Base-by-base conservation (phyloP, 106 monocot species). In the Ottelia alismoides region DNA sequence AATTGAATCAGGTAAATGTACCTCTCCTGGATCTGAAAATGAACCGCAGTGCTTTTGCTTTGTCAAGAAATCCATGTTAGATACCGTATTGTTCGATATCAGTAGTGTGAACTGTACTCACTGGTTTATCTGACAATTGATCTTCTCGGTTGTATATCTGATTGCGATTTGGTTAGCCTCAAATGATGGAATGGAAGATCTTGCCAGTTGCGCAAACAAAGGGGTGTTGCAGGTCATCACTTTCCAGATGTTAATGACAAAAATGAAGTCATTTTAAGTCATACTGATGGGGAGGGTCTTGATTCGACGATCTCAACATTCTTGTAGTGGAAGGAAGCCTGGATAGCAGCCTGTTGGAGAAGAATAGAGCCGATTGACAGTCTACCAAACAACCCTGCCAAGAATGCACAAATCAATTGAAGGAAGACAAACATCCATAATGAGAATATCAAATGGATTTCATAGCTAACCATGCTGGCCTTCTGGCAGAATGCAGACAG, bases 1-100 rank as follows among this genome's bases (percentile, higher is more conserved):
- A n/a, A n/a, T n/a, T n/a, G n/a, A n/a, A n/a, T n/a, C n/a, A n/a
- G n/a, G n/a, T n/a, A n/a, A n/a, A n/a, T 58, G 11, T 64, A 87
- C 92, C 87, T 87, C 92, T n/a, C 87, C 92, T 32, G 83, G 76
- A 30, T 79, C 77, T 31, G 87, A 92, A 87, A 87, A 66, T 92
- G 68, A 30, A 83, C 77, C 9, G 87, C 50, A 51, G 87, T 92
- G 54, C 79, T 87, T 1, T 87, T 61, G 92, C 82, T 87, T 87
- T 70, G 1, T 28, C 1, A 55, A 51, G n/a, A n/a, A 25, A n/a
- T n/a, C n/a, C n/a, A n/a, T n/a, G n/a, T n/a, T n/a, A n/a, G n/a
- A n/a, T n/a, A n/a, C n/a, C n/a, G n/a, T n/a, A n/a, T n/a, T n/a
- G n/a, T n/a, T n/a, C n/a, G n/a, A n/a, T n/a, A n/a, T n/a, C n/a